phyloP scores from a whole-genome alignment of 2,329 filamentous ascomycete genomes.

The Plenodomus tracheiphilus region DNA sequence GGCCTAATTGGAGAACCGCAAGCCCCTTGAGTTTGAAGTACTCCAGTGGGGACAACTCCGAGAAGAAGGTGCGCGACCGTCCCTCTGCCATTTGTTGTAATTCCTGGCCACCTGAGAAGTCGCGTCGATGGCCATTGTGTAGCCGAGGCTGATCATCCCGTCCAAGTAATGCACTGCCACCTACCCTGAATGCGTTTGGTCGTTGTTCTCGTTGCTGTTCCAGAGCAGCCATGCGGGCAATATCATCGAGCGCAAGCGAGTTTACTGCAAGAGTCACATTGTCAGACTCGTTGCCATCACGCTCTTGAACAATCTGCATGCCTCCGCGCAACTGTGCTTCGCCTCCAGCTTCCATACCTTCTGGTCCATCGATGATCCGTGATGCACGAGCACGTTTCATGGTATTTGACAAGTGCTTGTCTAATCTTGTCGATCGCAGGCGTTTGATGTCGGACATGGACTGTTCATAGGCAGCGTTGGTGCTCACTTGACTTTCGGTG shows the following conservation, averaged over 20 bases:
- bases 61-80: conserved; percentile 82
- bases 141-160: conserved; percentile 66
- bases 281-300: conserved; percentile 70
- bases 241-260: conserved; percentile 91
- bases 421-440: conserved; percentile 87
- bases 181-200: conserved; percentile 76
- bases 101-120: conserved; percentile 61
- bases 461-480: conserved; percentile 77
- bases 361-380: conserved; percentile 86
- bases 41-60: conserved; percentile 89
- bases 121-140: conserved; percentile 69
- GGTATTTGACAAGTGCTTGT: conserved; percentile 91
- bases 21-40: conserved; percentile 97
- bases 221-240: conserved; percentile 91
- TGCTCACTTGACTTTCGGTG: conserved; percentile 59
- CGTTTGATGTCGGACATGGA: conserved; percentile 94
- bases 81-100: conserved; percentile 56
- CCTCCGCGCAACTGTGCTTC: conserved; percentile 61
- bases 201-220: conserved; percentile 92
- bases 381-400: conserved; percentile 89
- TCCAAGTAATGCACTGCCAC: conserved; percentile 69
- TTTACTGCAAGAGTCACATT: conserved; percentile 89
- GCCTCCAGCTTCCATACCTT: conserved; percentile 72
- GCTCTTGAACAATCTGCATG: conserved; percentile 81
- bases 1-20: conserved; percentile 92